Conservation (phyloP, 2,329 filamentous ascomycete species). For the Arthrobotrys musiformis region DNA sequence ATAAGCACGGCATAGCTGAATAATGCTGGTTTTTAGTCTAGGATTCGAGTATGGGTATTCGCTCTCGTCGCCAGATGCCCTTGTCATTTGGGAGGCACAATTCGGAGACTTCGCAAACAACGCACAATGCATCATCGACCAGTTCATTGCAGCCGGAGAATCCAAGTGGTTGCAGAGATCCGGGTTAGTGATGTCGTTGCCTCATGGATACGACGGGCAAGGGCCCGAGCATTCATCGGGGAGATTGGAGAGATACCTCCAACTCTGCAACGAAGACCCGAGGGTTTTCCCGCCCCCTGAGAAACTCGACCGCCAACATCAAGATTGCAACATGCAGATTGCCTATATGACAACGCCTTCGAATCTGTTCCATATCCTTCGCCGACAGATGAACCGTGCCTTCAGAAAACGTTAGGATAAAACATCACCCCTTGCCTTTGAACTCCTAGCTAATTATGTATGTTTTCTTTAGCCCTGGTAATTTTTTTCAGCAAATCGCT, state of each 20-base stretch:
- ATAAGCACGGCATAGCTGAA: neutral
- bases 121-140: conserved; percentile 97
- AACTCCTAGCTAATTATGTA: conserved; percentile 41
- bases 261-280: conserved; percentile 97
- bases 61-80: conserved; percentile 91
- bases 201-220: conserved; percentile 97
- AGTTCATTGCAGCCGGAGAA: conserved; percentile 97
- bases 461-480: conserved; percentile 74
- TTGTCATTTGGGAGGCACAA: conserved; percentile 99
- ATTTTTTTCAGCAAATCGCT: conserved; percentile 99
- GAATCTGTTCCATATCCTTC: conserved; percentile 95
- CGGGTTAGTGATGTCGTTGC: conserved; percentile 93
- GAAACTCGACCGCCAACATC: conserved; percentile 95
- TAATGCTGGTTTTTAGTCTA: conserved; percentile 71
- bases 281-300: conserved; percentile 87
- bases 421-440: neutral
- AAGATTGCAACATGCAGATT: conserved; percentile 99
- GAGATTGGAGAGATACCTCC: conserved; percentile 95
- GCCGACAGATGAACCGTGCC: conserved; percentile 97
- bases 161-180: conserved; percentile 99
- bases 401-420: conserved; percentile 91
- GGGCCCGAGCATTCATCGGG: conserved; percentile 98
- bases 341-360: conserved; percentile 95
- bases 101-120: conserved; percentile 99
- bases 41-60: conserved; percentile 99